These are phyloP conservation scores for Sphaerobolus stellatus DNA, from an alignment of 1,284 basidiomycete genomes.

Conservation along the genomic window DNA sequence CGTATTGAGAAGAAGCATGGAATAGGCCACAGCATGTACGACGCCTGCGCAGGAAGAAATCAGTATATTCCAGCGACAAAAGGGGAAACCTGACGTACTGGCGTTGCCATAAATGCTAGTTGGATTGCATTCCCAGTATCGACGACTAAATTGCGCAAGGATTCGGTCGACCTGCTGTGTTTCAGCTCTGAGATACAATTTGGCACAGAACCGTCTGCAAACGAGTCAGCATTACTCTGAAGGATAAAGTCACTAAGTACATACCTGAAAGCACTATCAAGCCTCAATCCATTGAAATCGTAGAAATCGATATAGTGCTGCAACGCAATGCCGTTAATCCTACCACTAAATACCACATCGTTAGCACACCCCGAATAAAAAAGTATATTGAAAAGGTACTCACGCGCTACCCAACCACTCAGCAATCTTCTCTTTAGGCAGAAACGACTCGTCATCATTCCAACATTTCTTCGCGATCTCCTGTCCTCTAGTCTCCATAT, in stretches of 20 bases:
- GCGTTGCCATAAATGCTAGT: conserved; percentile 75
- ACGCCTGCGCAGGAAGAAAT: conserved; percentile 54
- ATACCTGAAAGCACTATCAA: conserved; percentile 90
- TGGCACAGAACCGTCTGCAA: conserved; percentile 78
- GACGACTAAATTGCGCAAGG: conserved; percentile 83
- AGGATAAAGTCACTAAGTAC: conserved; percentile 16
- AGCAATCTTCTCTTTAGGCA: conserved; percentile 89
- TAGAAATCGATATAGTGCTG: conserved; percentile 86
- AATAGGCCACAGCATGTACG: conserved; percentile 92
- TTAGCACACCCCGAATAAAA: background rate
- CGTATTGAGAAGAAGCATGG: conserved; percentile 92
- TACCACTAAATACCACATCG: conserved; percentile 46
- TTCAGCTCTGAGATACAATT: conserved; percentile 92
- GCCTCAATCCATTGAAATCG: conserved; percentile 78
- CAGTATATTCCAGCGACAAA: conserved; percentile 12
- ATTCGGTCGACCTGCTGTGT: conserved; percentile 98
- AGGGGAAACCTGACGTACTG: conserved; percentile 50
- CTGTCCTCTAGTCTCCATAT: conserved; percentile 61
- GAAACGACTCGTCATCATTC: conserved; percentile 83
- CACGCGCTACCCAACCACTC: conserved; percentile 92
- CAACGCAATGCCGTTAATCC: conserved; percentile 74
- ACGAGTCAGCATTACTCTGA: conserved; percentile 4
- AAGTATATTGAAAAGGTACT: conserved; percentile 35
- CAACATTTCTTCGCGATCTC: conserved; percentile 79
- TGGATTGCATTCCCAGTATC: conserved; percentile 92